Evolutionary conservation across 2,329 filamentous ascomycete genomes (phyloP), one percentile per base, ranked within the genome.

Genomic region (Colletotrichum truncatum): DNA sequence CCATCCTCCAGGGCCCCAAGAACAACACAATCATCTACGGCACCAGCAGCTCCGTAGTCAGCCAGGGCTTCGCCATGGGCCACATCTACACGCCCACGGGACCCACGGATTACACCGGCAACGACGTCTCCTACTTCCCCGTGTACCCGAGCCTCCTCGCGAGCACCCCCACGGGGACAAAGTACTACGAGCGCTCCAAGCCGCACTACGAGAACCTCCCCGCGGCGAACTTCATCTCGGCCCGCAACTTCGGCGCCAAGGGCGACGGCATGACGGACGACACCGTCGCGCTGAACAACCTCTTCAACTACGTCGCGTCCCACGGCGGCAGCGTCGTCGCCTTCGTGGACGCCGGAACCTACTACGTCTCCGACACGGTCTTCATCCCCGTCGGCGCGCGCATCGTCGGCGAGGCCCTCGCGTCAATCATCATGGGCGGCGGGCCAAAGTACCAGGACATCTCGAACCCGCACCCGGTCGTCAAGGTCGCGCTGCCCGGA

Each of bases 241-340:
- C 93, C 72, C 92, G 91, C 70, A 82, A 81, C 12, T 81, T 81
- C 12, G 91, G 92, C 36, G 91, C 90, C 59, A 89, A 84, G 71
- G 93, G 93, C 67, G 91, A 96, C 71, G 93, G 92, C 34, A 74
- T 76, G 2, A 90, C 91, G 1, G 93, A 96, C 69, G 93, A 96
- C 73, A 94, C 93, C 1, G 81, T 81, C 7, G 87, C 87, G 12
- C 85, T 96, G 61, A 91, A 93, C 72, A 79, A 79, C 14, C 85
- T 92, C 12, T 83, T 95, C 65, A 69, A 82, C 86, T 71, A 71
- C 63, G 72, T 75, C 10, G 85, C 83, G 46, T 85, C 85, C 8
- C 81, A 82, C 0, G 14, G 39, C 12, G 85, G 84, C n/a, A n/a
- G n/a, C 54, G 82, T 84, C 61, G 77, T 91, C 23, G 83, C 87